These are phyloP conservation scores for Claviceps sp. DNA, from an alignment of 2,329 filamentous ascomycete genomes.

Conservation along the genomic window DNA sequence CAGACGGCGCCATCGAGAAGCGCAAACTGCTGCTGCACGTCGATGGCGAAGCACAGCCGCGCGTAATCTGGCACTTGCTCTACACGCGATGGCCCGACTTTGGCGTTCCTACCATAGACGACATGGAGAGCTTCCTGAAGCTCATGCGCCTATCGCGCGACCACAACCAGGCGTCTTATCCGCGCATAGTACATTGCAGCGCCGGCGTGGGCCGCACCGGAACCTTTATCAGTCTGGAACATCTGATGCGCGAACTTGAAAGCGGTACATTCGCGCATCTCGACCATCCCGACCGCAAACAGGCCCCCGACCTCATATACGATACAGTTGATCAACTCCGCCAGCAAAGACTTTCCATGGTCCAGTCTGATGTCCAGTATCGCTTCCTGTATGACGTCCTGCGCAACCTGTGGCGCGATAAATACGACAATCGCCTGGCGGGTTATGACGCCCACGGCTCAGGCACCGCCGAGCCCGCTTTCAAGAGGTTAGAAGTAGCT, in stretches of 20 bases:
- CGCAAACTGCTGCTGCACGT: slow-evolving; percentile 55
- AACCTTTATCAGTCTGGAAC: slow-evolving; percentile 93
- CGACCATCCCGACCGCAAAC: slow-evolving; percentile 27
- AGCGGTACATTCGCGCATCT: slow-evolving; percentile 45
- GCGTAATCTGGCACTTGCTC: slow-evolving; percentile 68
- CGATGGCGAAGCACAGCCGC: slow-evolving; percentile 30
- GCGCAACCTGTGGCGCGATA: slow-evolving; percentile 58
- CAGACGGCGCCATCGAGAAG: slow-evolving; percentile 51
- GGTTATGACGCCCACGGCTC: slow-evolving; percentile 20
- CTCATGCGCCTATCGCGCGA: slow-evolving; percentile 55
- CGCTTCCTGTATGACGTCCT: slow-evolving; percentile 81
- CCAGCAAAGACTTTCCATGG: slow-evolving; percentile 88
- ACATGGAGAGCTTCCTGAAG: slow-evolving; percentile 54
- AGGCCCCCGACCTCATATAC: slow-evolving; percentile 54
- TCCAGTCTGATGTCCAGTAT: slow-evolving; percentile 77
- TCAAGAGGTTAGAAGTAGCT: slow-evolving; percentile 39
- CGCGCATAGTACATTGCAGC: slow-evolving; percentile 76
- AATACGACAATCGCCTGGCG: slow-evolving; percentile 30
- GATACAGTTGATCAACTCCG: slow-evolving; percentile 68
- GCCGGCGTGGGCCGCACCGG: slow-evolving; percentile 89
- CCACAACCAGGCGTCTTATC: slow-evolving; percentile 39
- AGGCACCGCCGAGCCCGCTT: slow-evolving; percentile 31
- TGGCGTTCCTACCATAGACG: slow-evolving; percentile 58
- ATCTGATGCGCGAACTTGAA: slow-evolving; percentile 70
- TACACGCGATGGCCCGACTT: slow-evolving; percentile 89